Conservation (phyloP, 2,329 filamentous ascomycete species). For the Ascochyta koolunga region DNA sequence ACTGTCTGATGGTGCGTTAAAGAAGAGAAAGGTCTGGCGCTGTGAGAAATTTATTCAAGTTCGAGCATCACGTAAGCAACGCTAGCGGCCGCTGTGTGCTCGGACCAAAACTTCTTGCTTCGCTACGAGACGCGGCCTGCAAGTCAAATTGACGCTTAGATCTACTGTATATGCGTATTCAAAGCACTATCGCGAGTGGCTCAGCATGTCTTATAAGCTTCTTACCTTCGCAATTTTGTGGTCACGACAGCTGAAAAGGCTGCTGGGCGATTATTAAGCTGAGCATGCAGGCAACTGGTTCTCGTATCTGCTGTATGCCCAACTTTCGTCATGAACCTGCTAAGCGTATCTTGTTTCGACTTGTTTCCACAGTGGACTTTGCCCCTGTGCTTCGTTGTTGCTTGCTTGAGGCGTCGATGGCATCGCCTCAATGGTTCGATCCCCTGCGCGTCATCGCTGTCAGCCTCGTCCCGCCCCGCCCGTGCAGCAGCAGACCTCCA, state of each 20-base stretch:
- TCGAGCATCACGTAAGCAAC: slow-evolving; percentile 3
- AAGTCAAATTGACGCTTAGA: background rate
- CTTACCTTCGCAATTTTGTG: no score
- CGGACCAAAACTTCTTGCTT: background rate
- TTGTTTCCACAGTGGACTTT: background rate
- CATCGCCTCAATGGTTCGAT: background rate
- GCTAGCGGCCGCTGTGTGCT: slow-evolving; percentile 6
- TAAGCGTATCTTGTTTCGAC: background rate
- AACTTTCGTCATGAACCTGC: background rate
- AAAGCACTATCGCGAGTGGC: no score
- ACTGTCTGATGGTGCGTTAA: slow-evolving; percentile 50
- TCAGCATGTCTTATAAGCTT: no score
- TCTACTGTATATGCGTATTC: background rate
- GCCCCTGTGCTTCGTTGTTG: background rate
- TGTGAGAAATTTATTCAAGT: slow-evolving; percentile 29
- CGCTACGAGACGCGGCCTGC: background rate
- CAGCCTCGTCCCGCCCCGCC: slow-evolving; percentile 10
- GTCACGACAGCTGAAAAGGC: no score
- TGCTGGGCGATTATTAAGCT: no score
- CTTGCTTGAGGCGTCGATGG: background rate
- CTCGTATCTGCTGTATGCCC: background rate
- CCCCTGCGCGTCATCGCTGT: slow-evolving; percentile 11
- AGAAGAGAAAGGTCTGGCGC: slow-evolving; percentile 19
- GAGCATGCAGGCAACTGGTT: background rate
- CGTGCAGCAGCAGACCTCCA: slow-evolving; percentile 5